These are phyloP conservation scores for Pythium brachiatum DNA, from an alignment of 352 stramenopile genomes.

Conservation along the genomic window DNA sequence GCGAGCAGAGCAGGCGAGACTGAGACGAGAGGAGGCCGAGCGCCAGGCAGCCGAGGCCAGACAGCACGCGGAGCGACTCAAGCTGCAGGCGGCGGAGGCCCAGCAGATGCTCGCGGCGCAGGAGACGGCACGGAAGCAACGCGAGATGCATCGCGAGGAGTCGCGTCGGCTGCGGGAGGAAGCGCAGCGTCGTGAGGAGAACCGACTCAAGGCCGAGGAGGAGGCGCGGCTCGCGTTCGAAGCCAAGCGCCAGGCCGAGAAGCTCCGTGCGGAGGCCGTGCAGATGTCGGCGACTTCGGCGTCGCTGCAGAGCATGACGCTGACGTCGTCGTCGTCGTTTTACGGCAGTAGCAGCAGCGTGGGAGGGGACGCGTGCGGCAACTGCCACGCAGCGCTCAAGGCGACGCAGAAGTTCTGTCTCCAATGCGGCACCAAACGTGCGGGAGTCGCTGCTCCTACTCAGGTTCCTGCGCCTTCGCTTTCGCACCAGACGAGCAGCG, in stretches of 20 bases:
- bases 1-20: conserved; percentile 47
- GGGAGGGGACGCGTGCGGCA: conserved; percentile 16
- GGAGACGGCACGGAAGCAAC: conserved; percentile 42
- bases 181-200: conserved; percentile 53
- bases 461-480: conserved; percentile 10
- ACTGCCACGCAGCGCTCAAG: conserved; percentile 51
- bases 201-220: conserved; percentile 54
- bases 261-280: conserved; percentile 51
- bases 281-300: conserved; percentile 34
- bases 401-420: conserved; percentile 79
- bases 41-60: conserved; percentile 53
- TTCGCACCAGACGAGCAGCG: conserved; percentile 3
- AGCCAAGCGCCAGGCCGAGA: conserved; percentile 59
- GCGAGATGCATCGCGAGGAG: conserved; percentile 51
- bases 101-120: conserved; percentile 59
- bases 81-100: conserved; percentile 46
- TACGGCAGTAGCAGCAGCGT: conserved; percentile 18
- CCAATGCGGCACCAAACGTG: conserved; percentile 51
- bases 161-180: conserved; percentile 54
- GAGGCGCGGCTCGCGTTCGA: conserved; percentile 62
- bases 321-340: conserved; percentile 27
- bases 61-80: conserved; percentile 50
- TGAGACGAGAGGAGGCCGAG: conserved; percentile 57
- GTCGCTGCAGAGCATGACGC: conserved; percentile 18
- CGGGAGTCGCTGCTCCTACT: conserved; percentile 11